Evolutionary conservation across 2,329 filamentous ascomycete species (phyloP).

Genomic region (Botrytis hyacinthi): DNA sequence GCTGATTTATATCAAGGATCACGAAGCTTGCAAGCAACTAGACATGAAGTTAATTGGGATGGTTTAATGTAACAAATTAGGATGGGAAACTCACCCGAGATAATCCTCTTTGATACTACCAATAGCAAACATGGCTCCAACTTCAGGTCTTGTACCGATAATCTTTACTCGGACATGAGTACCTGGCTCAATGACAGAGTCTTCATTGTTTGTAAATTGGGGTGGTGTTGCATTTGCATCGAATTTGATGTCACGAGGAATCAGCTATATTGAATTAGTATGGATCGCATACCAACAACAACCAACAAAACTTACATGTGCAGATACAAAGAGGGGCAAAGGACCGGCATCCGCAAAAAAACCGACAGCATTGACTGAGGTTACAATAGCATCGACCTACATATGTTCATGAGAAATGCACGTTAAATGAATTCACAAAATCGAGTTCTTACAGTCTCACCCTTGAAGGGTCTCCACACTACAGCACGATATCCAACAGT

Average conservation of each 20-base stretch:
- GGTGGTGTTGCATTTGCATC: conserved; percentile 96
- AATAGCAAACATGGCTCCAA: conserved; percentile 94
- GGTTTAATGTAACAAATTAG: neutral
- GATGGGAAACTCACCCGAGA: conserved; percentile 53
- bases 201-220: conserved; percentile 92
- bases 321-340: conserved; percentile 72
- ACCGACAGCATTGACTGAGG: conserved; percentile 84
- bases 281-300: conserved; percentile 9
- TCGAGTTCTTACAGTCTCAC: conserved; percentile 75
- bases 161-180: conserved; percentile 93
- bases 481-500: conserved; percentile 93
- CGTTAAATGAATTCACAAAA: neutral
- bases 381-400: conserved; percentile 91
- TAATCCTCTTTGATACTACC: conserved; percentile 91
- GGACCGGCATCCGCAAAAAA: conserved; percentile 87
- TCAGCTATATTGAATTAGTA: conserved; percentile 58
- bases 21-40: conserved; percentile 35
- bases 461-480: conserved; percentile 96
- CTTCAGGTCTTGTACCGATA: conserved; percentile 88
- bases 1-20: conserved; percentile 9
- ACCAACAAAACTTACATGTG: conserved; percentile 31
- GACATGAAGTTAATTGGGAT: conserved; percentile 12
- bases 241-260: conserved; percentile 88
- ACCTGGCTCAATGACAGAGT: conserved; percentile 88
- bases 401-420: conserved; percentile 32